These are phyloP conservation scores for Lodderomyces margitis DNA, from an alignment of 1,139 yeast species.

Conservation along the genomic window DNA sequence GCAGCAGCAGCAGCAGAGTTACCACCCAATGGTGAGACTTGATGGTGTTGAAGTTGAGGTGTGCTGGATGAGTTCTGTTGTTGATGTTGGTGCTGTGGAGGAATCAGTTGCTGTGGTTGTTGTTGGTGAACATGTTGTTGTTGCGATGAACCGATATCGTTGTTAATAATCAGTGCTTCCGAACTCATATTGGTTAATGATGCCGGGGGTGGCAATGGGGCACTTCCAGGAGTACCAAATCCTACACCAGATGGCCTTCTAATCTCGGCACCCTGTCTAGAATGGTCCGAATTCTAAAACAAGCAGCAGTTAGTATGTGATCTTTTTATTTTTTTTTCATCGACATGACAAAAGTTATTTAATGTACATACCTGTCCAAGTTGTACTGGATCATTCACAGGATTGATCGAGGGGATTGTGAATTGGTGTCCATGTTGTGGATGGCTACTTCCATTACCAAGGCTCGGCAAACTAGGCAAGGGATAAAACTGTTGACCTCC, in stretches of 20 bases:
- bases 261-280: constrained; percentile 25
- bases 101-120: constrained; percentile 8
- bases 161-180: constrained; percentile 4
- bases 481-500: constrained; percentile 52
- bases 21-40: constrained; percentile 1
- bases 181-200: constrained; percentile 13
- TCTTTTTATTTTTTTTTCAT: not conserved
- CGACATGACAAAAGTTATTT: too few species aligned
- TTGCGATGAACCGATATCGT: constrained; percentile 1
- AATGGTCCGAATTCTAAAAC: constrained; percentile 18
- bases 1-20: constrained; percentile 5
- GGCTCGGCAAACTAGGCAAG: constrained; percentile 51
- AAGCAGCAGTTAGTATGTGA: constrained; percentile 12
- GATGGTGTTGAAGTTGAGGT: constrained; percentile 7
- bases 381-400: constrained; percentile 26
- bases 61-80: constrained; percentile 8
- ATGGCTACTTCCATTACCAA: constrained; percentile 43
- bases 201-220: constrained; percentile 29
- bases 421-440: constrained; percentile 42
- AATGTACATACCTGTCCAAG: constrained; percentile 27
- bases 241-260: constrained; percentile 26
- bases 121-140: constrained; percentile 15
- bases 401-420: constrained; percentile 46
- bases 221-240: constrained; percentile 17
- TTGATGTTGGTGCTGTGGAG: constrained; percentile 11